Base-by-base conservation (phyloP, 176 grass and related monocot species). In the Carex parvula region DNA sequence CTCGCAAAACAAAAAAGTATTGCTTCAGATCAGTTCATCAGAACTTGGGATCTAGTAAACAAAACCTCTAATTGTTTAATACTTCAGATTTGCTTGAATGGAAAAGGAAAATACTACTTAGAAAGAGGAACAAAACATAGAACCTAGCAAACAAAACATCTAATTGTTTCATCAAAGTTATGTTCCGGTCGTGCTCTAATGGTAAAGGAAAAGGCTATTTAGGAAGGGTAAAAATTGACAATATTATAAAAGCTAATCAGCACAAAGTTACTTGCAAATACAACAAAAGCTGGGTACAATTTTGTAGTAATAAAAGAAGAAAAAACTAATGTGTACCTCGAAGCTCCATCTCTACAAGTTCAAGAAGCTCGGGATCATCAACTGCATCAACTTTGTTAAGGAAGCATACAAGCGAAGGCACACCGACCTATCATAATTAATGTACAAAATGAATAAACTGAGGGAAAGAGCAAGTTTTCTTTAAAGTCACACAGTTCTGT, bases 271-370 rank as follows among this genome's bases (percentile, higher is more conserved):
- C 0, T 50, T 26, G n/a, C 15, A 60, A 41, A 61, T 57, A 61
- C 26, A 61, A 10, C 10, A 61, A 59, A 80, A 33, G 18, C 14
- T 21, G 55, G 13, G 17, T 61, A 22, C 48, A 81, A 20, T 11
- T 83, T 42, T 83, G 58, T 26, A 75, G 6, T 56, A 21, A 44
- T 6, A 60, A 82, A 60, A 62, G 37, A 41, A 42, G 57, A 7
- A 86, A 15, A 70, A 84, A 55, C 8, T 55, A 29, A 86, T 41
- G 32, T 76, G 80, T 89, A 94, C 93, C 93, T 26, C 97, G 91
- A 76, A 99, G 93, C 72, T 99, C 93, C 93, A 99, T 91, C 83
- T 99, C 93, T 35, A 99, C 97, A 89, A 99, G 93, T 67, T 99
- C 97, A 41, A 94, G 72, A 39, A 99, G 70, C 67, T 99, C 93